These are phyloP conservation scores for Rubus idaeus DNA, from an alignment of 306 rosid genomes.

Conservation along the genomic window DNA sequence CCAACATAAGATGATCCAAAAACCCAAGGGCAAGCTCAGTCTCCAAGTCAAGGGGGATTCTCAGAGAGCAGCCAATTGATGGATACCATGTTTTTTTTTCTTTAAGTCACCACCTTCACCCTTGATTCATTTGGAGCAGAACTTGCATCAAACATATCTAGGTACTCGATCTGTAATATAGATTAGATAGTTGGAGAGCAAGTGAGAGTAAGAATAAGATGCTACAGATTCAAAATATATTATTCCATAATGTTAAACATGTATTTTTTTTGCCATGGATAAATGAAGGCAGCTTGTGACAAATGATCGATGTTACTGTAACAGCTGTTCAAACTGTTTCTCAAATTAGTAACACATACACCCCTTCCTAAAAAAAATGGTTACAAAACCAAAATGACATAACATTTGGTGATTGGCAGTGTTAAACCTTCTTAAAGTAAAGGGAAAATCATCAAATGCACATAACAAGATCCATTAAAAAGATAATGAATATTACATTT, in stretches of 20 bases:
- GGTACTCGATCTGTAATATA: slow-evolving; percentile 59
- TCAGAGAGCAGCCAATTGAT: no score
- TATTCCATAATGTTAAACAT: slow-evolving; percentile 10
- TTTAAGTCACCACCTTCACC: no score
- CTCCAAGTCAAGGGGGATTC: no score
- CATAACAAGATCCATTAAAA: neutral
- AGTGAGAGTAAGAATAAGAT: slow-evolving; percentile 21
- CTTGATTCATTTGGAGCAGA: no score
- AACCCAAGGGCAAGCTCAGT: slow-evolving; percentile 75
- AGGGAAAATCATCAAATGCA: neutral
- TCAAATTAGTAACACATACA: neutral
- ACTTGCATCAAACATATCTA: slow-evolving; percentile 78
- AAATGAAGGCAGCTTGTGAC: neutral
- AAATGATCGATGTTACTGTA: neutral
- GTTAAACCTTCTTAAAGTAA: neutral
- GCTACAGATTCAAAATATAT: slow-evolving; percentile 21
- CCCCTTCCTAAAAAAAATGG: neutral
- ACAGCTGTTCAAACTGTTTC: neutral
- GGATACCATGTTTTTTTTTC: no score
- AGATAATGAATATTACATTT: neutral
- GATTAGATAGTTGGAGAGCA: neutral
- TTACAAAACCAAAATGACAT: neutral
- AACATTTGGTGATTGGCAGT: neutral
- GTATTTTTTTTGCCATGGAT: neutral
- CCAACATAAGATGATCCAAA: slow-evolving; percentile 91